Evolutionary conservation across 257 asterid genomes (phyloP), one percentile per base, ranked within the genome.

Genomic region (Paraleonurus japonicus): DNA sequence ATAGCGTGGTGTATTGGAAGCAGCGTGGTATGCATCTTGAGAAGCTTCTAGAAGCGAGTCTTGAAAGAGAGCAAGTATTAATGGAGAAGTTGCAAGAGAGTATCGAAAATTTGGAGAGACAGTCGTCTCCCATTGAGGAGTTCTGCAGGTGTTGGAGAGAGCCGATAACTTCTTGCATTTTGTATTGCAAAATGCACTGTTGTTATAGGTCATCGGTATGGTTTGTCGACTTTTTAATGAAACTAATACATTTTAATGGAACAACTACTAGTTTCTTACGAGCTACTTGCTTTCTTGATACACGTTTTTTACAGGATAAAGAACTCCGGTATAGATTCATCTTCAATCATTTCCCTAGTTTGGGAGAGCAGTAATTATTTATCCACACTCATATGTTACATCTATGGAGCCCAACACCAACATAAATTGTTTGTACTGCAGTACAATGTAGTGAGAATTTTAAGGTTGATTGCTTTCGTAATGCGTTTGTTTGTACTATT

Each of bases 131-230:
- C 0, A 94, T 92, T n/a, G 96, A 86, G 78, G 98, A 92, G 73
- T 33, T 92, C 84, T 94, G 5, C 92, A 92, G 68, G 80, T 92
- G 75, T 73, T 92, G 74, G 81, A 81, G 80, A 82, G 98, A 74
- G 98, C 96, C 0, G 98, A 92, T 71, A 89, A 92, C 65, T 92
- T 89, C 82, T 78, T 92, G 69, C 98, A 92, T 81, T 92, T 92
- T 65, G 85, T 92, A 67, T 94, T 92, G 60, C 98, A 92, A 72
- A 92, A 86, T 79, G 98, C 98, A 37, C 98, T 0, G 96, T 92
- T 76, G 98, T 92, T 27, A 92, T 92, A 9, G 98, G 98, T 27
- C 98, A 92, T 74, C 96, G 95, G 97, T 89, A 77, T 43, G 33
- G 5, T 27, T 51, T 53, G 10, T 53, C 27, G 26, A 3, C 59